Evolutionary conservation across 75 land plant species (phyloP).

Genomic region (Pinus taeda): DNA sequence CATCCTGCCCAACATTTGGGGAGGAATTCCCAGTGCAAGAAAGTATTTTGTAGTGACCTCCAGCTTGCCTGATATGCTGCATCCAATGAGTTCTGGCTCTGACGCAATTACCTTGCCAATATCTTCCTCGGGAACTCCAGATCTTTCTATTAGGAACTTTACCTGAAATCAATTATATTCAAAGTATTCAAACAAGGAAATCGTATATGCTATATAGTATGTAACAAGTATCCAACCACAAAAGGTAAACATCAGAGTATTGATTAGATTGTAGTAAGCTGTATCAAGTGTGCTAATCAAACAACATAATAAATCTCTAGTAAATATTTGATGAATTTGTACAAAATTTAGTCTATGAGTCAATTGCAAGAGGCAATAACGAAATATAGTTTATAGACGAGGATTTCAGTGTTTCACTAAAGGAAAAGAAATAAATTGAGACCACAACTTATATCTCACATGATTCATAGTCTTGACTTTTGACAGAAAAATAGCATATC

Average conservation of each 20-base stretch:
- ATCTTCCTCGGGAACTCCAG: slow-evolving; percentile 66
- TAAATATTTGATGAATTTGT: background rate
- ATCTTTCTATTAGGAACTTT: slow-evolving; percentile 72
- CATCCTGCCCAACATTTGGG: slow-evolving; percentile 64
- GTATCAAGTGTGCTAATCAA: background rate
- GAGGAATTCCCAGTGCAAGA: slow-evolving; percentile 58
- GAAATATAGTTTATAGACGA: background rate
- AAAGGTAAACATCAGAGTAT: background rate
- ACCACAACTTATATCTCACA: background rate
- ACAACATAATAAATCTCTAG: background rate
- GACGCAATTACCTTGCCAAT: slow-evolving; percentile 82
- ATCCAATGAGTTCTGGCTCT: slow-evolving; percentile 81
- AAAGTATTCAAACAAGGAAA: background rate
- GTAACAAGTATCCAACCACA: background rate
- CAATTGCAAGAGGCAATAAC: background rate
- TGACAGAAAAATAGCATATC: background rate
- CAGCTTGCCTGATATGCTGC: slow-evolving; percentile 62
- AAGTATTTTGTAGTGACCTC: slow-evolving; percentile 69
- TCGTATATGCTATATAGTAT: background rate
- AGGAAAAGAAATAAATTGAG: background rate
- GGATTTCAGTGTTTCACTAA: background rate
- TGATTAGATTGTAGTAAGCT: background rate
- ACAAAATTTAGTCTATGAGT: background rate
- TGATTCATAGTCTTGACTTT: background rate
- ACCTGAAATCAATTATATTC: slow-evolving; percentile 37